phyloP scores from a whole-genome alignment of 805 yeast genomes.

The Monosporozyma unispora region DNA sequence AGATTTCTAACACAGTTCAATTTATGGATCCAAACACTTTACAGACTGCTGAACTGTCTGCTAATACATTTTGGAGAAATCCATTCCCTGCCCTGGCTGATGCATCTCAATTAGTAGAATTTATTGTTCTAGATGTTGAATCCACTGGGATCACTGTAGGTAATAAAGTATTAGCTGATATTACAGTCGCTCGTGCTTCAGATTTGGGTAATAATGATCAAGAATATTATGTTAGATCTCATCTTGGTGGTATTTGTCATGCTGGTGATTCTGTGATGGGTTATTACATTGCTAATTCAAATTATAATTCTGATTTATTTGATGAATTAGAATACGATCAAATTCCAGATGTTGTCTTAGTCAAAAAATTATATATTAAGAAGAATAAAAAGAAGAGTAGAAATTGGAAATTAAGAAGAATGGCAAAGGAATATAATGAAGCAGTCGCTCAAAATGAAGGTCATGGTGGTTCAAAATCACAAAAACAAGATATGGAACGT shows the following conservation, averaged over 20 bases:
- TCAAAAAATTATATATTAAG: conserved; percentile 78
- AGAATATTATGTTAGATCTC: conserved; percentile 78
- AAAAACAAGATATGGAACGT: conserved; percentile 79
- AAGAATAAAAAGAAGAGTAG: conserved; percentile 64
- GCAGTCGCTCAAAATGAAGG: conserved; percentile 54
- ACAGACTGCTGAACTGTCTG: conserved; percentile 64
- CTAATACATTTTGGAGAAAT: conserved; percentile 69
- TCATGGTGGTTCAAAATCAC: conserved; percentile 44
- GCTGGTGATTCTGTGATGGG: conserved; percentile 98
- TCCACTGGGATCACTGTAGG: conserved; percentile 75
- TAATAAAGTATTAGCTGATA: conserved; percentile 76
- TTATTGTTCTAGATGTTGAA: conserved; percentile 87
- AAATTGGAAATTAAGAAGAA: conserved; percentile 91
- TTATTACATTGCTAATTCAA: conserved; percentile 74
- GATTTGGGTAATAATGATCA: conserved; percentile 84
- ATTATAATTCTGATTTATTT: conserved; percentile 81
- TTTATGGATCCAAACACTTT: conserved; percentile 78
- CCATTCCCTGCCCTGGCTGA: conserved; percentile 76
- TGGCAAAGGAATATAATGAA: conserved; percentile 93
- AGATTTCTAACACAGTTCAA: conserved; percentile 73
- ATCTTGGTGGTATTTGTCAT: conserved; percentile 86
- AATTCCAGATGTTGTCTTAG: conserved; percentile 80
- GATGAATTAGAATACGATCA: conserved; percentile 56
- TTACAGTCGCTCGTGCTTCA: conserved; percentile 82
- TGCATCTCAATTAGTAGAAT: conserved; percentile 70